Percentiles rank a stretch among this genome's conserved stretches.
phyloP scores from a whole-genome alignment of 2,329 filamentous ascomycete genomes.

The Ustulina deusta region DNA sequence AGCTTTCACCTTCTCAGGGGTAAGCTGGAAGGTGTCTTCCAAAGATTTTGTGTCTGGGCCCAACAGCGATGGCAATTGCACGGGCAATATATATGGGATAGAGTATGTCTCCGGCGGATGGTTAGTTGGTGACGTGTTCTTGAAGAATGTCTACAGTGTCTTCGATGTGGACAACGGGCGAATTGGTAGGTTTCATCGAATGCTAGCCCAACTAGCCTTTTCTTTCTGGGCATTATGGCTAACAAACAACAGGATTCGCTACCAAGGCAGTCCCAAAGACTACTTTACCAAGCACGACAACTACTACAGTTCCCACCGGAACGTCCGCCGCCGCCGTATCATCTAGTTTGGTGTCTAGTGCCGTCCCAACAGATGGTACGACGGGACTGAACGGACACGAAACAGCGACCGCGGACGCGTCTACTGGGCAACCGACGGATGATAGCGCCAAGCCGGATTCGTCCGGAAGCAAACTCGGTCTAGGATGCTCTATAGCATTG shows the following conservation, averaged over 20 bases:
- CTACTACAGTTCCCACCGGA: constrained; percentile 32
- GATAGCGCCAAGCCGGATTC: constrained; percentile 44
- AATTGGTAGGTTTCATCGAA: constrained; percentile 64
- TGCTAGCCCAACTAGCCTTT: not conserved
- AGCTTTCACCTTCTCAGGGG: constrained; percentile 75
- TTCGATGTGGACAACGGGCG: constrained; percentile 79
- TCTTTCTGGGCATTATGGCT: constrained; percentile 3
- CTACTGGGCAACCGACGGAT: constrained; percentile 39
- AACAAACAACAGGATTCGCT: constrained; percentile 53
- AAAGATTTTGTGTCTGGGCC: constrained; percentile 76
- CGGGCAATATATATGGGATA: constrained; percentile 80
- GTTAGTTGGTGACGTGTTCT: constrained; percentile 86
- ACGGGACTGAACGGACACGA: constrained; percentile 55
- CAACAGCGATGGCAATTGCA: constrained; percentile 62
- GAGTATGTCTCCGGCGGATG: constrained; percentile 75
- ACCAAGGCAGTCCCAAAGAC: constrained; percentile 47
- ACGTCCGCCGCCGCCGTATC: constrained; percentile 44
- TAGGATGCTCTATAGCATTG: constrained; percentile 37
- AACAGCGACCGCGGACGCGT: constrained; percentile 46
- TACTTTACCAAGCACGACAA: constrained; percentile 29
- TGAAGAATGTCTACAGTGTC: constrained; percentile 90
- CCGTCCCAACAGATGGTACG: constrained; percentile 30
- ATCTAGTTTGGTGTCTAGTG: constrained; percentile 30
- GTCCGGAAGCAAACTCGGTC: constrained; percentile 41
- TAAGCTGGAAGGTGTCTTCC: constrained; percentile 73